phyloP scores from a whole-genome alignment of 2,329 filamentous ascomycete genomes.

The Aspergillus uvarum region DNA sequence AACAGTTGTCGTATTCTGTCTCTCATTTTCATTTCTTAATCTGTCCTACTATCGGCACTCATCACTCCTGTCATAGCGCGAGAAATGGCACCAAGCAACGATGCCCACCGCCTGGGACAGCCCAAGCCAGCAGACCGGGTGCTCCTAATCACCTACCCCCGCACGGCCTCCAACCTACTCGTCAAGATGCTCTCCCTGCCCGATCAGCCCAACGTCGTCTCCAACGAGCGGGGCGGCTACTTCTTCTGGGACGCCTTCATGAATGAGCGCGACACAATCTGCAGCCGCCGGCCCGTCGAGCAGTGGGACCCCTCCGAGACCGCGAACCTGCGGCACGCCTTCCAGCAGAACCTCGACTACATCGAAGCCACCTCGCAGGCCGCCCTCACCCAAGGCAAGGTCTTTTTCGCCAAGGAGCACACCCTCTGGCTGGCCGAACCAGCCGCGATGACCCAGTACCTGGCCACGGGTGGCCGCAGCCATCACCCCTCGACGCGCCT shows the following conservation, averaged over 20 bases:
- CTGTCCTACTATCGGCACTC: neutral
- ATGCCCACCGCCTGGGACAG: neutral
- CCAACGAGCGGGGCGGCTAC: neutral
- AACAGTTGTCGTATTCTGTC: no score
- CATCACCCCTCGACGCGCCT: neutral
- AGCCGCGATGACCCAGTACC: neutral
- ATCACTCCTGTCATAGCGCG: no score
- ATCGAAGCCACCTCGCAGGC: neutral
- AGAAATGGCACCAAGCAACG: neutral
- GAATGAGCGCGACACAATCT: neutral
- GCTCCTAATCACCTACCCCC: conserved; percentile 8
- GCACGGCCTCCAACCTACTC: conserved; percentile 12
- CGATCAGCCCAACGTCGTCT: conserved; percentile 7
- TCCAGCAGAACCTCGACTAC: neutral
- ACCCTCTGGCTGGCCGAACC: neutral
- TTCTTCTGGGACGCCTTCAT: neutral
- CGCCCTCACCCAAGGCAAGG: neutral
- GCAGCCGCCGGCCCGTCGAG: neutral
- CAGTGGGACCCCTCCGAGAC: neutral
- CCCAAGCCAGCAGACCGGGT: neutral
- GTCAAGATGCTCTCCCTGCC: conserved; percentile 3
- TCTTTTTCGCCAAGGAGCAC: conserved; percentile 1
- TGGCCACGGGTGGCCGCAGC: neutral
- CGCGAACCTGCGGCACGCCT: neutral
- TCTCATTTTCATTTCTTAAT: no score